Evolutionary conservation across 2,329 filamentous ascomycete genomes (phyloP), one percentile per base, ranked within the genome.

Genomic region (Furcasterigmium sp.): DNA sequence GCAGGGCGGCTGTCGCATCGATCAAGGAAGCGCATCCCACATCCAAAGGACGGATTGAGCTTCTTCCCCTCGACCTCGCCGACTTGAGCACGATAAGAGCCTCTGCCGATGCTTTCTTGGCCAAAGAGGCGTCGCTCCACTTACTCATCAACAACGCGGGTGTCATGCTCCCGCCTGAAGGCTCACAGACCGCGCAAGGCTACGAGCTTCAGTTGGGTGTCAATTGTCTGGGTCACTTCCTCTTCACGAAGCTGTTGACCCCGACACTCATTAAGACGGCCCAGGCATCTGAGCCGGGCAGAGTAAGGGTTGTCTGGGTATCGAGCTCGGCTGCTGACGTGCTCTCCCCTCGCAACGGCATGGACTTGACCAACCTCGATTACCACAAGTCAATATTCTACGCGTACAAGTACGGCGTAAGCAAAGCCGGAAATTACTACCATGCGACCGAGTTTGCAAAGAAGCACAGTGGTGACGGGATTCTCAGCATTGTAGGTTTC

Each of bases 91-190:
- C 60, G 7, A 56, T 68, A 39, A 59, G 57, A 17, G 36, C 50
- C 5, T 56, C 64, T 0, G 63, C 57, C 3, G 47, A 58, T 4
- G 37, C 51, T 11, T 64, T 66, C n/a, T 53, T 61, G 2, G 48
- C 49, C 5, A 51, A 51, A 18, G 57, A 64, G 41, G 46, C 30
- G 1, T 55, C 51, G 10, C 55, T 73, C 1, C 62, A 73, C 44
- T 50, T 69, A 2, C 47, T 73, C 13, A 62, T 69, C 51, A 68
- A 73, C 48, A 73, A 73, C 54, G 70, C 70, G 0, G 70, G 62
- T 10, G 57, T 72, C 25, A 70, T 71, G 60, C 53, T 53, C 3
- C 58, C 67, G 2, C 67, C 69, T 0, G 53, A 56, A n/a, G 67
- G 62, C 0, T 62, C 58, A 20, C 61, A 59, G 55, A 69, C 68